These are phyloP conservation scores for Metschnikowia baotianmanensis DNA, from an alignment of 805 yeast species.

Conservation along the genomic window DNA sequence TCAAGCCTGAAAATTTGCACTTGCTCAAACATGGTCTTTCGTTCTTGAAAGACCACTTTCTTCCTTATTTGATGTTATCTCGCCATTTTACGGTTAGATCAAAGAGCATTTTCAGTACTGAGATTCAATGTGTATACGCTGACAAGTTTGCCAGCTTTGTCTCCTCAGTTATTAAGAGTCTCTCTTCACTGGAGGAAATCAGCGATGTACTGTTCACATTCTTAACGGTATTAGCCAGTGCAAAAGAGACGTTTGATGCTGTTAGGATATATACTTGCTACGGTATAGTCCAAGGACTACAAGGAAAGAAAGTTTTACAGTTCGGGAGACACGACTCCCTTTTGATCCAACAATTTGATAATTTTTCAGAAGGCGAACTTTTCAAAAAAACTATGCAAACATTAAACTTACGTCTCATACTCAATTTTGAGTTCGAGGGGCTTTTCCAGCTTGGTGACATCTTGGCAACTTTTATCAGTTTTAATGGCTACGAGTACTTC, in stretches of 20 bases:
- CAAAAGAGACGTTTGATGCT: slow-evolving; percentile 61
- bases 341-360: slow-evolving; percentile 32
- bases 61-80: slow-evolving; percentile 65
- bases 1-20: slow-evolving; percentile 45
- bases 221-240: slow-evolving; percentile 46
- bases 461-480: slow-evolving; percentile 37
- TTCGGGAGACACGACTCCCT: slow-evolving; percentile 26
- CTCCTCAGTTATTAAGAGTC: slow-evolving; percentile 30
- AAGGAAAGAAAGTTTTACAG: slow-evolving; percentile 24
- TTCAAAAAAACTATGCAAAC: slow-evolving; percentile 52
- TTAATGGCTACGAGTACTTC: slow-evolving; percentile 34
- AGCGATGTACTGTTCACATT: slow-evolving; percentile 25
- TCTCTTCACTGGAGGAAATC: slow-evolving; percentile 24
- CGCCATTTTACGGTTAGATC: slow-evolving; percentile 50
- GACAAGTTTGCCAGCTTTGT: slow-evolving; percentile 47
- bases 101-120: slow-evolving; percentile 24
- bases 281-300: slow-evolving; percentile 58
- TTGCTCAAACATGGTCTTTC: slow-evolving; percentile 33
- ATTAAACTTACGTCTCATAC: slow-evolving; percentile 45
- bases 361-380: slow-evolving; percentile 50
- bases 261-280: slow-evolving; percentile 58
- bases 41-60: slow-evolving; percentile 47
- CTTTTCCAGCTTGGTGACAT: slow-evolving; percentile 26
- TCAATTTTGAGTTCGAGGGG: slow-evolving; percentile 29
- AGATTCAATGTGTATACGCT: slow-evolving; percentile 56